A percentile compares a stretch with the other conserved stretches of the same genome.
These are phyloP conservation scores for Colletotrichum aenigma DNA, from an alignment of 2,329 filamentous ascomycete species.

Conservation along the genomic window DNA sequence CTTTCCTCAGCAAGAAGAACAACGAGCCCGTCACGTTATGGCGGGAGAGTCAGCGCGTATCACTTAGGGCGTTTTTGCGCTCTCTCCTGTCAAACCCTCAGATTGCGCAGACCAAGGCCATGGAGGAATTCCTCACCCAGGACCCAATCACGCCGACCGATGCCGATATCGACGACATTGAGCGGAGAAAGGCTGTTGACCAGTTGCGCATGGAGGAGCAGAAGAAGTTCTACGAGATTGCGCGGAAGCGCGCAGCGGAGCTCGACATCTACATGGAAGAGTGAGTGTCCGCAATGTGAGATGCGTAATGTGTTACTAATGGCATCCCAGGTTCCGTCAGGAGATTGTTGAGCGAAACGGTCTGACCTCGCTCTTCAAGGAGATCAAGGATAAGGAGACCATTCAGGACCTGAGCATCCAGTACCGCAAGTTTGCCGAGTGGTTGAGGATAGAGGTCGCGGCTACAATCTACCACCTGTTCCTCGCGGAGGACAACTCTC, in stretches of 20 bases:
- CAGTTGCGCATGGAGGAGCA: conserved; percentile 91
- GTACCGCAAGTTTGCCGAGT: conserved; percentile 98
- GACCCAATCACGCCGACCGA: conserved; percentile 77
- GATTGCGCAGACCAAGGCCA: conserved; percentile 80
- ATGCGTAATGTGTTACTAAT: conserved; percentile 26
- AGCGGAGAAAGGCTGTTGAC: conserved; percentile 80
- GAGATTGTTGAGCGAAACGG: conserved; percentile 78
- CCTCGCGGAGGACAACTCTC: conserved; percentile 96
- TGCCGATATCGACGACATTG: conserved; percentile 83
- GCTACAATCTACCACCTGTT: conserved; percentile 97
- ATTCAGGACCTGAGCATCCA: conserved; percentile 90
- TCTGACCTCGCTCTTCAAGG: conserved; percentile 87
- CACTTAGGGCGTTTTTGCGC: conserved; percentile 87
- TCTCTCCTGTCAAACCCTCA: conserved; percentile 84
- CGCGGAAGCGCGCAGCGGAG: conserved; percentile 85
- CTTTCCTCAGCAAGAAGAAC: conserved; percentile 30
- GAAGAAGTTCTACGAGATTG: conserved; percentile 93
- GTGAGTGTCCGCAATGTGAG: conserved; percentile 40
- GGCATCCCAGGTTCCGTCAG: conserved; percentile 59
- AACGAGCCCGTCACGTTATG: conserved; percentile 57
- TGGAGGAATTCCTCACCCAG: conserved; percentile 80
- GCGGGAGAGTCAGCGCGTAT: conserved; percentile 90
- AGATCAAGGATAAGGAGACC: conserved; percentile 88
- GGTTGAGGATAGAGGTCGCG: conserved; percentile 95
- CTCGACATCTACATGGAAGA: conserved; percentile 98